phyloP scores from a whole-genome alignment of 164 flowering plant genomes.

The Dillenia suffruticosa region DNA sequence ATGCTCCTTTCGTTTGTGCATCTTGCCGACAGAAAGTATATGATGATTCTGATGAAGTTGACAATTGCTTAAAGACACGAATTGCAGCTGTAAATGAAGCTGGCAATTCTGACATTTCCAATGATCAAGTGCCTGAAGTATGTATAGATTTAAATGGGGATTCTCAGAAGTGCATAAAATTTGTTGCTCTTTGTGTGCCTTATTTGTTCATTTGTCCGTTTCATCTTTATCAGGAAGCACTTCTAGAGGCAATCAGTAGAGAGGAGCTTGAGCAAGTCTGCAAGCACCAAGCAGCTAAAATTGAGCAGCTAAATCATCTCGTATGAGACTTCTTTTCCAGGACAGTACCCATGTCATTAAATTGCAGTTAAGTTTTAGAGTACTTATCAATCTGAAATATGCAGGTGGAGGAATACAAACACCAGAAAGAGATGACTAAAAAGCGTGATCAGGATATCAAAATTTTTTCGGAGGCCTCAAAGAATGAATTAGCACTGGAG shows the following conservation, averaged over 20 bases:
- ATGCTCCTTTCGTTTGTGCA: constrained; percentile 43
- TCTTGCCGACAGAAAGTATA: constrained; percentile 42
- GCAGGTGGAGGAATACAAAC: constrained; percentile 57
- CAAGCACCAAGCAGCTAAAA: constrained; percentile 68
- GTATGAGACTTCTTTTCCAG: constrained; percentile 27
- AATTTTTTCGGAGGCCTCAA: constrained; percentile 11
- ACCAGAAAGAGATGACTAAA: constrained; percentile 8
- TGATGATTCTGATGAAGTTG: constrained; percentile 24
- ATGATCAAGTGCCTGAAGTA: constrained; percentile 24
- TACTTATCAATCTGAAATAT: constrained; percentile 1
- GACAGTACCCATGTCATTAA: neutral
- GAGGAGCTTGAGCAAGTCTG: constrained; percentile 66
- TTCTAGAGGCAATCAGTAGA: constrained; percentile 24
- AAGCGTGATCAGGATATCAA: constrained; percentile 15
- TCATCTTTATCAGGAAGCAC: constrained; percentile 26
- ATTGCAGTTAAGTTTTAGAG: neutral
- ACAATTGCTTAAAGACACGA: constrained; percentile 48
- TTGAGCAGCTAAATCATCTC: constrained; percentile 59
- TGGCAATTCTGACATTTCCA: constrained; percentile 12
- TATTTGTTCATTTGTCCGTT: neutral
- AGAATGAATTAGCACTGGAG: constrained; percentile 15
- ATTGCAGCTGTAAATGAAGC: constrained; percentile 29
- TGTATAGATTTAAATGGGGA: neutral
- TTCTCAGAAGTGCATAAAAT: neutral
- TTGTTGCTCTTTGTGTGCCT: too few species aligned